Conservation (phyloP, 2,329 filamentous ascomycete species). For the Sporothrix curviconia region DNA sequence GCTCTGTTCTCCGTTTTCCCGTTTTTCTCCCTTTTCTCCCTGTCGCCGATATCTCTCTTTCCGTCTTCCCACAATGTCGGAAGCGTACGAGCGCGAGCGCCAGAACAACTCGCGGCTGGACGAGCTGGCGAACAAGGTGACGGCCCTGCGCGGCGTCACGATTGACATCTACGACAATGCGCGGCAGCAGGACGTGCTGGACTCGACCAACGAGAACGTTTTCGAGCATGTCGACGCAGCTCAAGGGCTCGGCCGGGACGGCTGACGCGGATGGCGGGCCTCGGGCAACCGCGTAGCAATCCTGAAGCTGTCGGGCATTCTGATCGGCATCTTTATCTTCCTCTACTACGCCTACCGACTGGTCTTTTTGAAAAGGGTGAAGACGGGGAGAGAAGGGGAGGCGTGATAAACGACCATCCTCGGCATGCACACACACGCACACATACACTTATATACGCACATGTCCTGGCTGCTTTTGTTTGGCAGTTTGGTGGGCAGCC, state of each 20-base stretch:
- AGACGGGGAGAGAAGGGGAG: background rate
- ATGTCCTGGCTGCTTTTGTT: background rate
- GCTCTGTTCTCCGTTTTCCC: no score
- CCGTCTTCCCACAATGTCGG: slow-evolving; percentile 50
- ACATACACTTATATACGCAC: background rate
- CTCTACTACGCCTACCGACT: slow-evolving; percentile 67
- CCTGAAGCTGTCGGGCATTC: slow-evolving; percentile 78
- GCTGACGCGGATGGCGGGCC: slow-evolving; percentile 81
- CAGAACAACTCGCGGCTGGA: slow-evolving; percentile 95
- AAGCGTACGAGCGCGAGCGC: slow-evolving; percentile 71
- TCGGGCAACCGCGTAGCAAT: slow-evolving; percentile 87
- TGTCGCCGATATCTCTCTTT: no score
- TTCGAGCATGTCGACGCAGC: slow-evolving; percentile 71
- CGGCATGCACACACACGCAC: background rate
- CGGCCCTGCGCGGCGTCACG: slow-evolving; percentile 84
- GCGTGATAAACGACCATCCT: background rate
- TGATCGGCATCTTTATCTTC: slow-evolving; percentile 64
- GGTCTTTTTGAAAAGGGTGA: slow-evolving; percentile 43
- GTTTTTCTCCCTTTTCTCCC: no score
- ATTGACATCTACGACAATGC: slow-evolving; percentile 98
- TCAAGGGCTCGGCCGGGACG: slow-evolving; percentile 80
- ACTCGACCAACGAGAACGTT: slow-evolving; percentile 90
- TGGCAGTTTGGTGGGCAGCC: no score
- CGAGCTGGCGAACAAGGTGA: slow-evolving; percentile 85
- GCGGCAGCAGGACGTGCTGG: slow-evolving; percentile 77